phyloP scores from a whole-genome alignment of 768 basidiomycete genomes.

The Kwoniella sp. region DNA sequence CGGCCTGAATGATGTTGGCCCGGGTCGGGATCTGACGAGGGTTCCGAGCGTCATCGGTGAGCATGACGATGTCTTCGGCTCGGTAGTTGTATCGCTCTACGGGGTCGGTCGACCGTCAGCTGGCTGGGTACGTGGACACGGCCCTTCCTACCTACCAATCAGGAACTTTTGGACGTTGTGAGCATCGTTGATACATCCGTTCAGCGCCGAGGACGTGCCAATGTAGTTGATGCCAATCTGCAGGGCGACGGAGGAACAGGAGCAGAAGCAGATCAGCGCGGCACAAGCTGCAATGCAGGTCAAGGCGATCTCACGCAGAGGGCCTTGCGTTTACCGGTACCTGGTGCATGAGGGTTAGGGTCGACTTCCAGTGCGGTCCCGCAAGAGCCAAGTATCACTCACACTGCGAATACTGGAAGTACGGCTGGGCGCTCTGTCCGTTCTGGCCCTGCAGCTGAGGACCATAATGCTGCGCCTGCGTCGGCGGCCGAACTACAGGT shows the following conservation, averaged over 20 bases:
- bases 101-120: too few relatives aligned
- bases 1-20: constrained; percentile 77
- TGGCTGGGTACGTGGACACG: not conserved
- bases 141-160: constrained; percentile 46
- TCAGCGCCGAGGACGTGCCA: constrained; percentile 63
- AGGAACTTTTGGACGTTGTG: constrained; percentile 75
- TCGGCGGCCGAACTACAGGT: constrained; percentile 50
- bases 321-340: constrained; percentile 76
- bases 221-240: constrained; percentile 81
- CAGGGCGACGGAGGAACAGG: not conserved
- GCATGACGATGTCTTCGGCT: constrained; percentile 73
- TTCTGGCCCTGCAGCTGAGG: constrained; percentile 54
- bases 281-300: too few relatives aligned
- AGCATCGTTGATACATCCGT: constrained; percentile 90
- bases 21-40: constrained; percentile 67
- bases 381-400: constrained; percentile 20
- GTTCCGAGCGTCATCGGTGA: constrained; percentile 70
- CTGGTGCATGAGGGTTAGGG: constrained; percentile 11
- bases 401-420: constrained; percentile 85
- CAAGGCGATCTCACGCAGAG: constrained; percentile 63
- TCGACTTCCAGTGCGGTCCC: too few relatives aligned
- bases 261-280: too few relatives aligned
- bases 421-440: constrained; percentile 56
- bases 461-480: constrained; percentile 61
- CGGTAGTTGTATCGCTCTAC: constrained; percentile 64